Evolutionary conservation across 306 rosid genomes (phyloP), one percentile per base, ranked within the genome.

Genomic region (Castanospermum australe): DNA sequence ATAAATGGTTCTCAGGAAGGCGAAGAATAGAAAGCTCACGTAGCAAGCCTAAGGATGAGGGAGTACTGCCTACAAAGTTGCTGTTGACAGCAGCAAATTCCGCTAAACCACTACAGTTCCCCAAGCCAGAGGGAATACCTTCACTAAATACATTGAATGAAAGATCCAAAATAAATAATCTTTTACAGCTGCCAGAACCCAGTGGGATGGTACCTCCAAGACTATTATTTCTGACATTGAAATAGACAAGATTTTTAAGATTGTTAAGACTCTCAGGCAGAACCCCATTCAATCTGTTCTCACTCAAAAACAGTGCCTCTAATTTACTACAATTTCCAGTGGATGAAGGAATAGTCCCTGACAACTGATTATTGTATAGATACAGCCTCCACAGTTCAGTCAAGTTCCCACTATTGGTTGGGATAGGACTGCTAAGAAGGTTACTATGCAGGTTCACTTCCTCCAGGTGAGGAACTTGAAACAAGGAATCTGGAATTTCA

Each of bases 41-140:
- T 9, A 91, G 81, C 42, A 38, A 80, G n/a, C 92, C 92, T 13
- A 91, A 79, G 66, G 90, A 81, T 4, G 90, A 73, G 0, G 96
- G 92, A 30, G 89, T 91, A 17, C n/a, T 72, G 7, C 93, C 93
- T 3, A 8, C 66, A 21, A 91, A 79, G 41, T 71, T 86, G 65
- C 79, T 60, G 47, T 18, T 17, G 2, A 47, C 33, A 8, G 85
- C 82, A 52, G 8, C 10, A 48, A 91, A 79, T 17, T 2, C 0
- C 5, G 4, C 8, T 72, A 91, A 72, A 25, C 81, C 22, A 48
- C 80, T 81, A 65, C 92, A 89, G 28, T 89, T 86, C 32, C 93
- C 93, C 48, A 91, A 77, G 57, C 76, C 79, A 5, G 84, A 62
- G 5, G 93, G 89, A 76, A 91, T 38, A 2, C 51, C 77, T 13